Evolutionary conservation across 805 yeast species (phyloP), one percentile per base, ranked within the genome.

Genomic region (Candida montana): DNA sequence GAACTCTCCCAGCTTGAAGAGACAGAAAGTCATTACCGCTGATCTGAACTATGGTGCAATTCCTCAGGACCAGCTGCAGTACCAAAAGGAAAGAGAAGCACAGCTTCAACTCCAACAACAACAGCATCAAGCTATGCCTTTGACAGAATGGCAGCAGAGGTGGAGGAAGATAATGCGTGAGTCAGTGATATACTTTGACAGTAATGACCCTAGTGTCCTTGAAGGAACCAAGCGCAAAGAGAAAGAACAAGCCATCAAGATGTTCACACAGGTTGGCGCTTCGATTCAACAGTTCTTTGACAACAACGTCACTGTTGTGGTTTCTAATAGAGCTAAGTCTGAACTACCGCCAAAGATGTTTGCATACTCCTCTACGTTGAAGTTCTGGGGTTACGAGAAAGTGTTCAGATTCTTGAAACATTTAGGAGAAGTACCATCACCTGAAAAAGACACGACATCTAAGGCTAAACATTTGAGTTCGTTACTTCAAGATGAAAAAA

Each of bases 341-440:
- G 71, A 53, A 48, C 46, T 56, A 52, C 31, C 68, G 58, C 11
- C 75, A 80, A 56, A 90, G 58, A 78, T 87, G 68, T 75, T 83
- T 60, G 47, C 31, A 26, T n/a, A 27, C 16, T 36, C 45, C 24
- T 34, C 43, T 30, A 32, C 31, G 33, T 31, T 53, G n/a, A 87
- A 90, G 59, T 83, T 90, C 19, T 91, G 97, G 96, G 77, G 82
- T 31, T 81, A 77, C 53, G 95, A 87, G 42, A 91, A 90, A 61
- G 88, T 90, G 2, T 74, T 79, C 53, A 67, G 96, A 39, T 90
- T 90, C 55, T 70, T 89, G 59, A 74, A 71, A 46, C 77, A 85
- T 59, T 64, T 85, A 52, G 79, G 77, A 37, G 79, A 54, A 39
- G 45, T 33, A 29, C 53, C 42, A 35, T 49, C 21, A 26, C 62